Percentiles rank a stretch among this genome's conserved stretches.
These are phyloP conservation scores for Glaciozyma martinii DNA, from an alignment of 768 basidiomycete genomes.

Conservation along the genomic window DNA sequence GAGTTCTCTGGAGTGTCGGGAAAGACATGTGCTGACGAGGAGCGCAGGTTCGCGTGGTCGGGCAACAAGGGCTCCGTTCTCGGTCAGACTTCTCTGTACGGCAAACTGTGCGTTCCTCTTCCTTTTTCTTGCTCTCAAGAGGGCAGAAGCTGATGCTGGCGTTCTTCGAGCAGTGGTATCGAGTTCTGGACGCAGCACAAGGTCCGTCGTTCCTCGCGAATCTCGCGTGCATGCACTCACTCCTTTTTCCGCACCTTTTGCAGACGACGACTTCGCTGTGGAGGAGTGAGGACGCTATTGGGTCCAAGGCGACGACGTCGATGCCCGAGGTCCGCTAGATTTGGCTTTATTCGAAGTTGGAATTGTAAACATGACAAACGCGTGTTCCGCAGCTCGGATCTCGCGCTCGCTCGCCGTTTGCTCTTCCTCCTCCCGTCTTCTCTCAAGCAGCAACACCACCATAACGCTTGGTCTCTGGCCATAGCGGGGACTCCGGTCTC, in stretches of 20 bases:
- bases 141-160: background rate
- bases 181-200: conserved; percentile 96
- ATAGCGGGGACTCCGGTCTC: too few relatives aligned
- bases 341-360: background rate
- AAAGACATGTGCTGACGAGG: too few relatives aligned
- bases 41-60: conserved; percentile 43
- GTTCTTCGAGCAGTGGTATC: conserved; percentile 50
- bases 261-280: conserved; percentile 68
- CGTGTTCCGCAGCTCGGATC: too few relatives aligned
- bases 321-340: conserved; percentile 37
- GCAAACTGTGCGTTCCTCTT: conserved; percentile 53
- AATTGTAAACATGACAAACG: background rate
- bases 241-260: background rate
- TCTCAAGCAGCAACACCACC: too few relatives aligned
- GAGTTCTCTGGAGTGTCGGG: conserved; percentile 36
- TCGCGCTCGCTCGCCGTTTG: background rate
- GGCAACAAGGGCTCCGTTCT: conserved; percentile 64
- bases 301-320: conserved; percentile 36
- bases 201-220: conserved; percentile 35
- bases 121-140: background rate
- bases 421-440: background rate
- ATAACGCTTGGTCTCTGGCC: too few relatives aligned
- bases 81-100: conserved; percentile 65
- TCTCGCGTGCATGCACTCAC: background rate
- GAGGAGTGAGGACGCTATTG: conserved; percentile 58